Base-by-base conservation (phyloP, 1,139 yeast genomes). In the Pichia sorboxylosa region DNA sequence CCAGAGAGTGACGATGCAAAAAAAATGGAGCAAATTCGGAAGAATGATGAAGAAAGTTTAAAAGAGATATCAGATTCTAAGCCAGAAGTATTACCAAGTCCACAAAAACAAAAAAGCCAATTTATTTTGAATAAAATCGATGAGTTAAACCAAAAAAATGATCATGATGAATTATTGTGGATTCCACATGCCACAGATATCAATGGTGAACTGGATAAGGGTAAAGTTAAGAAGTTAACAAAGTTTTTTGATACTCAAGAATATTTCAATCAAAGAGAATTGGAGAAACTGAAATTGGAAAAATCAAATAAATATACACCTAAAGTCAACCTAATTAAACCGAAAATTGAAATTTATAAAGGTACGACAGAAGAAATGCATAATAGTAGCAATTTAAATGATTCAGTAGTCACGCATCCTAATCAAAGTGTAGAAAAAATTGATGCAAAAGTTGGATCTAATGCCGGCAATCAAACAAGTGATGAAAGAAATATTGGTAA, bases 331-430 rank as follows among this genome's bases (percentile, higher is more conserved):
- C 72, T 76, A 3, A 77, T 93, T 4, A 75, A 71, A 40, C 97
- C 98, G 0, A 80, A 83, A 36, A 97, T 87, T 19, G 96, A 87
- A 46, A 82, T 92, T 19, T 90, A 82, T 53, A 79, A 83, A 44
- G 80, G 83, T 48, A 92, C 84, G 24, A 79, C 79, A 43, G 96
- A 85, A 56, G 96, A 93, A 1, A 40, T 84, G 7, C 11, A 11
- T 15, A 13, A 10, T 9, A 5, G n/a, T 10, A 17, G 21, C 9
- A 26, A 17, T 9, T 6, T 7, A 11, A 16, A 14, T 7, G 10
- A 26, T 26, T 5, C 8, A 7, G 17, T 8, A 17, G 13, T 8
- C 9, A 17, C 11, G 16, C 10, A 6, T 4, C 8, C 22, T 19
- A 19, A 19, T 19, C 22, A 19, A 19, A 31, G 21, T 8, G 9